Conservation (phyloP, 768 basidiomycete species). For the Leccinum sublutescens region DNA sequence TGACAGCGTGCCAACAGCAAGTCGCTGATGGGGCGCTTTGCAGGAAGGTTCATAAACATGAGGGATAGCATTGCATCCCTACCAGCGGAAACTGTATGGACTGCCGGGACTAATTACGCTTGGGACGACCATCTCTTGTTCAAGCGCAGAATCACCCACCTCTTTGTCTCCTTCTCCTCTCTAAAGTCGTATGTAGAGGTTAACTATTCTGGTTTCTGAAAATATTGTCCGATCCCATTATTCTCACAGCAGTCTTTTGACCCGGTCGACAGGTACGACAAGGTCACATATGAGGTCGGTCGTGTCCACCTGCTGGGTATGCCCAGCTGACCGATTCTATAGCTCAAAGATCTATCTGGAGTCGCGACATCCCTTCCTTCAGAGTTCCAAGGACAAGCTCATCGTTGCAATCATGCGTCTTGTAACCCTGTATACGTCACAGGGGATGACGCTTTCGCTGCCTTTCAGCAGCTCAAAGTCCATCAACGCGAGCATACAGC, state of each 20-base stretch:
- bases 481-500: conserved; percentile 93
- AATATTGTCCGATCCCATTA: conserved; percentile 37
- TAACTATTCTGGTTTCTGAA: too few species aligned
- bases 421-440: conserved; percentile 80
- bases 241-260: too few species aligned
- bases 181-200: conserved; percentile 87
- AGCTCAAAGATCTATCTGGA: conserved; percentile 44
- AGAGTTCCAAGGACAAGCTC: conserved; percentile 58
- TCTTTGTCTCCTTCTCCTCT: conserved; percentile 74
- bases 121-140: too few species aligned
- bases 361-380: conserved; percentile 56
- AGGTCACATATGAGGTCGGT: too few species aligned
- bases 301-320: too few species aligned
- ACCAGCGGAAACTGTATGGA: too few species aligned
- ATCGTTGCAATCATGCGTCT: conserved; percentile 57
- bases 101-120: too few species aligned
- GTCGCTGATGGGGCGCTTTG: too few species aligned
- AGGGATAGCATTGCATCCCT: too few species aligned
- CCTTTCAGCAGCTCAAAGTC: conserved; percentile 78
- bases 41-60: too few species aligned
- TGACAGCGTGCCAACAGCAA: too few species aligned
- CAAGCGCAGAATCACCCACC: conserved; percentile 17
- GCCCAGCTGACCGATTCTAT: background rate
- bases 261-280: conserved; percentile 6
- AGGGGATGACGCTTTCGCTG: conserved; percentile 61